Base-by-base conservation (phyloP, 805 yeast genomes). In the Wickerhamiella lipophila region DNA sequence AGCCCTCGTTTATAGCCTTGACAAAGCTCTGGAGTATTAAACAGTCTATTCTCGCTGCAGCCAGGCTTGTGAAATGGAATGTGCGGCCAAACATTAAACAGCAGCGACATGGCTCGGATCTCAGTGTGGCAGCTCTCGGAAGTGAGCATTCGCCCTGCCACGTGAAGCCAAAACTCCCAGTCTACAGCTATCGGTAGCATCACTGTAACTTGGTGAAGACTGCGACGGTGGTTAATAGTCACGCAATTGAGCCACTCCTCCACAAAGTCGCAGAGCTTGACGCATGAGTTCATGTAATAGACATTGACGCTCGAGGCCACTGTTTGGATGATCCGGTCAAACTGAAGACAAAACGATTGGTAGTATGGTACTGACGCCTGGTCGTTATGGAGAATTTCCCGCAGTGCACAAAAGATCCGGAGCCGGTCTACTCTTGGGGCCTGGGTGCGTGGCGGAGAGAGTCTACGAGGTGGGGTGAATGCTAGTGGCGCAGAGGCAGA, bases 151-250 rank as follows among this genome's bases (percentile, higher is more conserved):
- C 75, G 67, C 51, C 74, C 64, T 12, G 69, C 62, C 13, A 82
- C 79, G 48, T 71, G 68, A 6, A 81, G 61, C 95, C 95, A 85
- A 58, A 86, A 84, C 46, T 68, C 66, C 92, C 94, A 85, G 64
- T 81, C 75, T 21, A 83, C 63, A 7, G 59, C 62, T 2, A 53
- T 53, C 27, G 54, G 59, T 25, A 50, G 53, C 44, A 54, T 55
- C 15, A 53, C 52, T n/a, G 53, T 48, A 9, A 56, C 62, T 29
- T 56, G 58, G 15, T 53, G 56, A 16, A 47, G 51, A 11, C 62
- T 53, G 21, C 55, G 53, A 9, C 63, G 53, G 43, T 59, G 61
- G 41, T 60, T 54, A 22, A 63, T 55, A 7, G 57, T 53, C 9
- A 67, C 56, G 11, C 61, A 56, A n/a, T 61, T 53, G 19, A 68